phyloP scores from a whole-genome alignment of 2,329 filamentous ascomycete species.

The Aureobasidium sp. region DNA sequence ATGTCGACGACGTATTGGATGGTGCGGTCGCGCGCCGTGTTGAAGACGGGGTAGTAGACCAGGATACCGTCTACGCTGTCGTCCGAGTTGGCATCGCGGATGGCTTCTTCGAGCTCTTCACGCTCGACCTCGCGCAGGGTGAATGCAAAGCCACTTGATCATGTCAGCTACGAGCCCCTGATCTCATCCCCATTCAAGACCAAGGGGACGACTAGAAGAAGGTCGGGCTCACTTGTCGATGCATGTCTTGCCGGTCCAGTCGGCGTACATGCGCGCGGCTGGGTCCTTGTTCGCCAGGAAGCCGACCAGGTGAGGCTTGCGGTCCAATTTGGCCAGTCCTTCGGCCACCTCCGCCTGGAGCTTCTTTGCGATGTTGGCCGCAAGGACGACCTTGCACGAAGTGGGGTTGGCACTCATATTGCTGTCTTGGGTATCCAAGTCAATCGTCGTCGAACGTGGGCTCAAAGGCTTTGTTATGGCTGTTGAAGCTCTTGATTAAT shows the following conservation, averaged over 20 bases:
- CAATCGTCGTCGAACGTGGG: neutral
- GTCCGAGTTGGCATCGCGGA: constrained; percentile 78
- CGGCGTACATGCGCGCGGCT: constrained; percentile 84
- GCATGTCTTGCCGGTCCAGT: constrained; percentile 96
- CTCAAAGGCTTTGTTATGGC: neutral
- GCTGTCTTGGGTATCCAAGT: neutral
- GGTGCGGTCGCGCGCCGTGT: constrained; percentile 82
- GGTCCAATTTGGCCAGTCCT: constrained; percentile 62
- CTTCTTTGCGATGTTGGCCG: constrained; percentile 75
- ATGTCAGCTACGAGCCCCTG: neutral
- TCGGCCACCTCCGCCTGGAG: constrained; percentile 70
- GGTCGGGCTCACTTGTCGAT: constrained; percentile 70
- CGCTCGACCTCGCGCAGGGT: constrained; percentile 75
- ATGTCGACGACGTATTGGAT: constrained; percentile 89
- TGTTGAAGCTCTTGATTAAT: neutral
- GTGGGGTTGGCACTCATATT: constrained; percentile 20
- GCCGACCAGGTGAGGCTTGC: constrained; percentile 71
- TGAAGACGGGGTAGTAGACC: constrained; percentile 97
- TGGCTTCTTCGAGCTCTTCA: constrained; percentile 80
- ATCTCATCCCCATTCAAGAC: neutral
- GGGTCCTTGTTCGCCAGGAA: constrained; percentile 90
- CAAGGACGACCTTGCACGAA: constrained; percentile 86
- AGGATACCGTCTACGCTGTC: constrained; percentile 75
- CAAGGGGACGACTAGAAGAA: neutral
- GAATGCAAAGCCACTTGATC: constrained; percentile 73